Evolutionary conservation across 2,329 filamentous ascomycete species (phyloP).

Genomic region (Epicoccum sorghinum): DNA sequence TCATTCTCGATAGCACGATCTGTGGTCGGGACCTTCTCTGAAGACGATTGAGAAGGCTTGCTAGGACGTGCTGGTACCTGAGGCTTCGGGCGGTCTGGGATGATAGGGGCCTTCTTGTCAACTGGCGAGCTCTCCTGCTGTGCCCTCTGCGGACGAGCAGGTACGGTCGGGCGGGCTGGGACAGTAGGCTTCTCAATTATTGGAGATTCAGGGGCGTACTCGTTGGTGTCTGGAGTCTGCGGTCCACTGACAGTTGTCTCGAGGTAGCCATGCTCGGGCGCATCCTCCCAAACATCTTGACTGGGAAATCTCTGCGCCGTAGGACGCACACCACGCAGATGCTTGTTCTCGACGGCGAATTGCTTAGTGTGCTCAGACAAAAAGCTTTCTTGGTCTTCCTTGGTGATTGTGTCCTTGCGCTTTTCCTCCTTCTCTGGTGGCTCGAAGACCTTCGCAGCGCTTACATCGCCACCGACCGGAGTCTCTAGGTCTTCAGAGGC

Average conservation of each 20-base stretch:
- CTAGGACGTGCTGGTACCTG: slow-evolving; percentile 64
- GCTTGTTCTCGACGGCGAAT: slow-evolving; percentile 64
- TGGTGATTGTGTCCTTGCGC: slow-evolving; percentile 51
- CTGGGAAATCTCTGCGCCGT: slow-evolving; percentile 79
- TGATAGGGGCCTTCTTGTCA: slow-evolving; percentile 58
- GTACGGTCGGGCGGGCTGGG: slow-evolving; percentile 38
- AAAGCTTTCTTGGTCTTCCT: slow-evolving; percentile 51
- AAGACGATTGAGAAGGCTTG: slow-evolving; percentile 56
- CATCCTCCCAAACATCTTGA: slow-evolving; percentile 93
- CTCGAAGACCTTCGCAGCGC: slow-evolving; percentile 49
- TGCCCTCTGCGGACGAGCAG: slow-evolving; percentile 44
- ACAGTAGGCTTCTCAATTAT: slow-evolving; percentile 37
- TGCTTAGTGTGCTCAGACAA: slow-evolving; percentile 53
- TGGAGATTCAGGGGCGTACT: slow-evolving; percentile 45
- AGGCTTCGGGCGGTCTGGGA: slow-evolving; percentile 68
- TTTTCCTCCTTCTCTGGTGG: slow-evolving; percentile 58
- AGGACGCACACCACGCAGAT: slow-evolving; percentile 61
- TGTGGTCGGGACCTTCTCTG: slow-evolving; percentile 44
- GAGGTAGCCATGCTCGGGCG: slow-evolving; percentile 79
- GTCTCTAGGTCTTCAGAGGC: slow-evolving; percentile 55
- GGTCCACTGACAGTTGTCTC: slow-evolving; percentile 72
- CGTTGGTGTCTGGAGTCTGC: slow-evolving; percentile 56
- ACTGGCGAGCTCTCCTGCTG: slow-evolving; percentile 51
- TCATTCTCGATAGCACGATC: slow-evolving; percentile 38
- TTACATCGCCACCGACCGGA: slow-evolving; percentile 49